Conservation (phyloP, 371 early-diverging fungal species). For the Mucor lusitanicus region DNA sequence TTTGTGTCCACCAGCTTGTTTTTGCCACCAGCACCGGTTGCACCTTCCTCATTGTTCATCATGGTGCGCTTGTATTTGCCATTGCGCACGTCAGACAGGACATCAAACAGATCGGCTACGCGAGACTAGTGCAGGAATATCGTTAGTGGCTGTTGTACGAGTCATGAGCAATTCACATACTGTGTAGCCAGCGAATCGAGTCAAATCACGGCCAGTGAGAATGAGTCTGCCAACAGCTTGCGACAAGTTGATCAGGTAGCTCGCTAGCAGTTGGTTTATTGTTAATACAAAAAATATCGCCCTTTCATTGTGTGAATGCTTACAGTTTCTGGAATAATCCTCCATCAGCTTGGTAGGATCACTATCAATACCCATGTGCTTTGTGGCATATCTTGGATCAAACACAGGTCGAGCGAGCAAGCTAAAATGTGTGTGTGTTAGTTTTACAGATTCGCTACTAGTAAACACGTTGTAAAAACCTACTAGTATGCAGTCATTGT, state of each 20-base stretch:
- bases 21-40: constrained; percentile 32
- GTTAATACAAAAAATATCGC: neutral
- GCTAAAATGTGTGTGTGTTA: constrained; percentile 23
- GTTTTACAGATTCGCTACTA: neutral
- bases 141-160: neutral
- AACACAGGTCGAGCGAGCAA: constrained; percentile 83
- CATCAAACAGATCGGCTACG: constrained; percentile 76
- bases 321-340: constrained; percentile 84
- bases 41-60: constrained; percentile 49
- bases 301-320: neutral
- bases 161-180: constrained; percentile 22
- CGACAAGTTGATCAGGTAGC: constrained; percentile 83
- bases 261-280: constrained; percentile 45
- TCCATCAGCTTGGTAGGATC: constrained; percentile 85
- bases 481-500: constrained; percentile 87
- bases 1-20: constrained; percentile 45
- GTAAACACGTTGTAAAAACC: constrained; percentile 14
- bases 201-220: constrained; percentile 79
- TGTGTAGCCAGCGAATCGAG: constrained; percentile 78
- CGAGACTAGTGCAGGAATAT: constrained; percentile 50
- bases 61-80: constrained; percentile 70
- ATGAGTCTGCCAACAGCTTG: constrained; percentile 87
- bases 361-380: constrained; percentile 59
- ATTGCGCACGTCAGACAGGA: constrained; percentile 67
- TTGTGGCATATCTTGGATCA: constrained; percentile 61